Evolutionary conservation across 306 rosid species (phyloP).

Genomic region (Heteromeles arbutifolia): DNA sequence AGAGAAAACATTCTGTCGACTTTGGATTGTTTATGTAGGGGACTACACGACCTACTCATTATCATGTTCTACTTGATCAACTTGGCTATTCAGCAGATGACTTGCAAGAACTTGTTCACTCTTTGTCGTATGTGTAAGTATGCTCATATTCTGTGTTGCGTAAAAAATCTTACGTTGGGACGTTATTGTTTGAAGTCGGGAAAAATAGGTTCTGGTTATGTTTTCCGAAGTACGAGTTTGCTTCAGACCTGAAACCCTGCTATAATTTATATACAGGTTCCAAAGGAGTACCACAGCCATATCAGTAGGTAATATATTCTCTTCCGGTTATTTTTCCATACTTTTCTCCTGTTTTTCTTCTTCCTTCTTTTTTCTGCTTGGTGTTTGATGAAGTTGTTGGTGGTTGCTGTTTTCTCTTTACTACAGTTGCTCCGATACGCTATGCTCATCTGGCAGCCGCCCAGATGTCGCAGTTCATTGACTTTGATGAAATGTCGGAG

Average conservation of each 20-base stretch:
- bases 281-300: slow-evolving; percentile 90
- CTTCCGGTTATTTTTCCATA: neutral
- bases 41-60: slow-evolving; percentile 82
- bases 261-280: slow-evolving; percentile 31
- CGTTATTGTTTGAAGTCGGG: no score
- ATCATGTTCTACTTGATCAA: slow-evolving; percentile 71
- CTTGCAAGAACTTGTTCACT: slow-evolving; percentile 82
- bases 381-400: neutral
- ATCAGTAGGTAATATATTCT: slow-evolving; percentile 55
- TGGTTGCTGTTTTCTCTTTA: neutral
- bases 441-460: slow-evolving; percentile 87
- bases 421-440: slow-evolving; percentile 75
- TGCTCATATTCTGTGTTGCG: neutral
- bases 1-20: slow-evolving; percentile 3
- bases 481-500: slow-evolving; percentile 71
- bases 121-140: slow-evolving; percentile 79
- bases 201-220: neutral
- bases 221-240: neutral
- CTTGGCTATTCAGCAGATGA: slow-evolving; percentile 74
- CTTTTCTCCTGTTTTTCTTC: no score
- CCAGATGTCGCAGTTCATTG: slow-evolving; percentile 62
- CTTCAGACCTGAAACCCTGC: neutral
- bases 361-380: no score
- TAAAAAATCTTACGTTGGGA: neutral
- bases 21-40: slow-evolving; percentile 35